Percentiles rank a stretch among this genome's conserved stretches.
Conservation (phyloP, 1,139 yeast species). For the Candida dubliniensis region DNA sequence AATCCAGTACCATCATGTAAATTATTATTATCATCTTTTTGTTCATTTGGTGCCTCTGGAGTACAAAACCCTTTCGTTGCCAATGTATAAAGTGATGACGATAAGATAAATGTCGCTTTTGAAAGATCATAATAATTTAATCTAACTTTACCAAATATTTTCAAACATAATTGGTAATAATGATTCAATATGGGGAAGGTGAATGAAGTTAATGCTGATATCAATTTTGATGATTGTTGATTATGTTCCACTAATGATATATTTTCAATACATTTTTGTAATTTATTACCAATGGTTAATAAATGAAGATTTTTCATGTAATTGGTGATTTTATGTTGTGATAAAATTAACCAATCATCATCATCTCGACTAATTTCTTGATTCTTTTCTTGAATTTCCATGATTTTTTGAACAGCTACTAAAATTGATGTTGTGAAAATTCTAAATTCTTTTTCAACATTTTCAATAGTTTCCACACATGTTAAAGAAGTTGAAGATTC, state of each 20-base stretch:
- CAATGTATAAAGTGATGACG: conserved; percentile 57
- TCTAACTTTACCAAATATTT: conserved; percentile 43
- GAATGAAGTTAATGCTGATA: conserved; percentile 49
- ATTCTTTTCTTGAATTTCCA: conserved; percentile 32
- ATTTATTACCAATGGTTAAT: conserved; percentile 25
- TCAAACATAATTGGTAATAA: conserved; percentile 46
- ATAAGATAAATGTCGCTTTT: conserved; percentile 60
- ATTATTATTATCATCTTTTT: conserved; percentile 55
- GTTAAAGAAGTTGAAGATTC: conserved; percentile 26
- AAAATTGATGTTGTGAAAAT: conserved; percentile 61
- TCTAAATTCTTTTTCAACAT: conserved; percentile 49
- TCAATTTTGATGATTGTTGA: conserved; percentile 32
- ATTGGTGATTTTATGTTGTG: conserved; percentile 46
- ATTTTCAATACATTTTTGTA: conserved; percentile 19
- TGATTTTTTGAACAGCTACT: conserved; percentile 62
- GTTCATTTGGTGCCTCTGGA: conserved; percentile 77
- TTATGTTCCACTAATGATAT: conserved; percentile 35
- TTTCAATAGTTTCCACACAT: conserved; percentile 26
- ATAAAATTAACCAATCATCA: conserved; percentile 61
- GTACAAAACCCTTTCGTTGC: conserved; percentile 92
- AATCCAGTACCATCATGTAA: conserved; percentile 90
- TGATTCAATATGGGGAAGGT: conserved; percentile 59
- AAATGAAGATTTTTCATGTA: conserved; percentile 33
- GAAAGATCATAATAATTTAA: conserved; percentile 52
- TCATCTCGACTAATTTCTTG: conserved; percentile 46